Conservation (phyloP, 73 alveolate genomes). For the Blepharisma stoltei region DNA sequence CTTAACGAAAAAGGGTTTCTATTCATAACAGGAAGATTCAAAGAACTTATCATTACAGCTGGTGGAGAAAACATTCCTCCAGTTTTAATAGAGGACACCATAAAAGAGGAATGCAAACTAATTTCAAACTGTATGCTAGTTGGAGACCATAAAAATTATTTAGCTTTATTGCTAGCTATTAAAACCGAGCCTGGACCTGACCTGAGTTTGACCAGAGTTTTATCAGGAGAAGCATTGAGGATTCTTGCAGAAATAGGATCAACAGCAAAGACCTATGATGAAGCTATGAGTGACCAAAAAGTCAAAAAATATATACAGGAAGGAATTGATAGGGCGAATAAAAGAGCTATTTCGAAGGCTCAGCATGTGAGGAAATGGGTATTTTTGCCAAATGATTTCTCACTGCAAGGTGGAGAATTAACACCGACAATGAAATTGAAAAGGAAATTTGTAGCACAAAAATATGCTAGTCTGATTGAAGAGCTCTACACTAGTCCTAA, state of each 20-base stretch:
- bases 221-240: slow-evolving; percentile 60
- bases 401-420: slow-evolving; percentile 78
- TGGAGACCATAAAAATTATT: slow-evolving; percentile 73
- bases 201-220: slow-evolving; percentile 46
- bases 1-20: slow-evolving; percentile 74
- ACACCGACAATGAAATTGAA: slow-evolving; percentile 88
- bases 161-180: slow-evolving; percentile 58
- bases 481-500: slow-evolving; percentile 62
- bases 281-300: not conserved
- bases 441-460: slow-evolving; percentile 67
- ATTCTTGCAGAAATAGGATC: slow-evolving; percentile 36
- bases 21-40: slow-evolving; percentile 59
- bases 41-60: slow-evolving; percentile 90
- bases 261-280: not conserved
- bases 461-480: slow-evolving; percentile 58
- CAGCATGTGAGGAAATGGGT: slow-evolving; percentile 68
- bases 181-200: slow-evolving; percentile 58
- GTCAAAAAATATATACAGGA: slow-evolving; percentile 8
- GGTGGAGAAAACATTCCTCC: slow-evolving; percentile 99
- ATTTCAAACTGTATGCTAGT: slow-evolving; percentile 70
- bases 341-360: slow-evolving; percentile 42
- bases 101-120: slow-evolving; percentile 72
- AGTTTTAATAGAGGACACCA: slow-evolving; percentile 74
- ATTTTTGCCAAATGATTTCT: slow-evolving; percentile 63
- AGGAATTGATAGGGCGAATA: slow-evolving; percentile 23